A percentile compares a stretch with the other conserved stretches of the same genome.
phyloP scores from a whole-genome alignment of 73 alveolate species.

The Uronychia binucleata region DNA sequence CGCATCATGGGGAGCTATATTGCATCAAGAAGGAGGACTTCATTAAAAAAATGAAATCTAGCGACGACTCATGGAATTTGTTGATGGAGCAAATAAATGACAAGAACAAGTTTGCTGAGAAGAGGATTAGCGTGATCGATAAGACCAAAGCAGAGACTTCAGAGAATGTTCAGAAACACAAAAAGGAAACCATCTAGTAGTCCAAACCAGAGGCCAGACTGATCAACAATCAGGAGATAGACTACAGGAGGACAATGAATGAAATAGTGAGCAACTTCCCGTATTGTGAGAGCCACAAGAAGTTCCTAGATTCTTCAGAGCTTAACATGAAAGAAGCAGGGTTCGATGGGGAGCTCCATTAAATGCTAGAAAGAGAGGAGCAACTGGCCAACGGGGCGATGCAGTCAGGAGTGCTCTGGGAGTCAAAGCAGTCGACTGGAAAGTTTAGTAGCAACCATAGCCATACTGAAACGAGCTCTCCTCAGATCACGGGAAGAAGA shows the following conservation, averaged over 20 bases:
- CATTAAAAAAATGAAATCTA: neutral
- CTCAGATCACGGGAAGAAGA: no score
- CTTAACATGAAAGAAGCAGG: neutral
- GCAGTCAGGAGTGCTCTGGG: no score
- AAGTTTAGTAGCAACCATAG: no score
- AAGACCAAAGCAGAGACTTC: neutral
- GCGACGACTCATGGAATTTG: neutral
- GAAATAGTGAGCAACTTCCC: neutral
- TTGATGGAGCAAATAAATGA: neutral
- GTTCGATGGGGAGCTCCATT: neutral
- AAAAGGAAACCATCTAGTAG: neutral
- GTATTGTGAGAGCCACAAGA: neutral
- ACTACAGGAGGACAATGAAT: neutral
- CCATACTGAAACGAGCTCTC: no score
- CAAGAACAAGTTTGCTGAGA: neutral
- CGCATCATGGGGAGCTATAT: conserved; percentile 2
- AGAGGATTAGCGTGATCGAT: neutral
- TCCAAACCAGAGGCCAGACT: neutral
- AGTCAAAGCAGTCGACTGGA: no score
- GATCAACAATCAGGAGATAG: neutral
- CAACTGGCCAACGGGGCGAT: no score
- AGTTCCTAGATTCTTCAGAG: neutral
- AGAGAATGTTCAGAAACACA: neutral
- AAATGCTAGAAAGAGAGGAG: no score
- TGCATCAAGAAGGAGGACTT: neutral